Base-by-base conservation (phyloP, 441 rosid genomes). In the Adansonia gregorii region DNA sequence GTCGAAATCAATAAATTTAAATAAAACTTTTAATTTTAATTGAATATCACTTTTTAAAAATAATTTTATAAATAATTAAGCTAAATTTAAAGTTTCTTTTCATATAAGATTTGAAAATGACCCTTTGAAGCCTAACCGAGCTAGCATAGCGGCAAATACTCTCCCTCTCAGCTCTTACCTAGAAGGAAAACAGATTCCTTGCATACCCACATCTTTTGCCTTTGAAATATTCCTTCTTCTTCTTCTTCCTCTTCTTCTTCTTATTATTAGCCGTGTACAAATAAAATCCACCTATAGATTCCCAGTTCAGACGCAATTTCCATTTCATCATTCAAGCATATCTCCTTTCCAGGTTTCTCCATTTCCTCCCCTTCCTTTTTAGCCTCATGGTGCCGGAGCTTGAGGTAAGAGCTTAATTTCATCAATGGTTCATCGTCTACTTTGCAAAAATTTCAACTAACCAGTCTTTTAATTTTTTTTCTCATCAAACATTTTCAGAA, bases 111-210 rank as follows among this genome's bases (percentile, higher is more conserved):
- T 17, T 56, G 24, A 56, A 17, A 56, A 24, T 67, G 85, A 83
- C 82, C 65, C 39, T 46, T 39, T 58, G 45, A 74, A 55, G 68
- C 59, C 69, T 60, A 81, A 41, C 45, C 24, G n/a, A 58, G 67
- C 20, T 14, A 54, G 58, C 67, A 61, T 14, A 54, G 58, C 67
- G 31, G 9, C 67, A 55, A 55, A 49, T 10, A n/a, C 59, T 49
- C 22, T 55, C 20, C 59, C 19, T 17, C 58, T 54, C 58, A 54
- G 8, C 43, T 39, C 43, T 39, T 5, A 39, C 59, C 59, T 2
- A 61, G 14, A 61, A 12, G 31, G 14, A 24, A 82, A 84, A n/a
- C 84, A 86, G 92, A 92, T 92, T 90, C 97, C 80, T 89, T 88
- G 6, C 92, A 86, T 88, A 87, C 67, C 48, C 90, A 85, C 89